Evolutionary conservation across 108 stramenopile species (phyloP).

Genomic region (Epithemia pelagica): DNA sequence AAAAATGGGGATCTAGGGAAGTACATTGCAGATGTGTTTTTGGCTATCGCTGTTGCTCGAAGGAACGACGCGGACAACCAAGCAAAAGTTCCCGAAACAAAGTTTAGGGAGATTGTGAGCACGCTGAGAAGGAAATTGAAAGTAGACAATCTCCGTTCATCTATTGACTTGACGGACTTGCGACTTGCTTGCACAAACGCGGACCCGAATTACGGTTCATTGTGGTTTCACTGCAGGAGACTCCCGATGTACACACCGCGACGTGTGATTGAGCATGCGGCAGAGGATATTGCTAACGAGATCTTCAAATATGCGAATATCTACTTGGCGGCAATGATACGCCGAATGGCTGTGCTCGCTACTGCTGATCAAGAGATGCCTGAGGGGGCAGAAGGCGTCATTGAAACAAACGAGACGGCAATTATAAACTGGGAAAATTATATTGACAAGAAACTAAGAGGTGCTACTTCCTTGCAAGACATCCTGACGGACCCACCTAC

Average conservation of each 20-base stretch:
- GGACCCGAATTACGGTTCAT: slow-evolving; percentile 94
- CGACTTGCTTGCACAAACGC: slow-evolving; percentile 88
- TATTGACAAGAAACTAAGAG: slow-evolving; percentile 31
- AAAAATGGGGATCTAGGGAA: not conserved
- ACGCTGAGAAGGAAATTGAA: not conserved
- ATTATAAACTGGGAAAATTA: slow-evolving; percentile 34
- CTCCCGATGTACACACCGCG: slow-evolving; percentile 80
- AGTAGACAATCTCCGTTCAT: not conserved
- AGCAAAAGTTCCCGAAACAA: slow-evolving; percentile 3
- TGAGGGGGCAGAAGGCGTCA: slow-evolving; percentile 2
- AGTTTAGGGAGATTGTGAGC: not conserved
- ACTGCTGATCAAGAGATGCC: slow-evolving; percentile 24
- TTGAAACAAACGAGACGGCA: slow-evolving; percentile 8
- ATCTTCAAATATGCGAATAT: slow-evolving; percentile 42
- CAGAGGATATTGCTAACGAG: slow-evolving; percentile 40
- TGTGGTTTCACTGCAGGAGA: slow-evolving; percentile 90
- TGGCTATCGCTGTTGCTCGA: not conserved
- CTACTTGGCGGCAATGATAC: slow-evolving; percentile 62
- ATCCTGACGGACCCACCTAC: slow-evolving; percentile 18
- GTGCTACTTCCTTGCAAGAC: slow-evolving; percentile 39
- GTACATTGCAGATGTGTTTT: slow-evolving; percentile 4
- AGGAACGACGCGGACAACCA: not conserved
- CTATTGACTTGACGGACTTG: slow-evolving; percentile 26
- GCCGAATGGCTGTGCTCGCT: slow-evolving; percentile 45
- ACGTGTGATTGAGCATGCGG: slow-evolving; percentile 49